phyloP scores from a whole-genome alignment of 2,329 filamentous ascomycete species.

The Penicillium freii region DNA sequence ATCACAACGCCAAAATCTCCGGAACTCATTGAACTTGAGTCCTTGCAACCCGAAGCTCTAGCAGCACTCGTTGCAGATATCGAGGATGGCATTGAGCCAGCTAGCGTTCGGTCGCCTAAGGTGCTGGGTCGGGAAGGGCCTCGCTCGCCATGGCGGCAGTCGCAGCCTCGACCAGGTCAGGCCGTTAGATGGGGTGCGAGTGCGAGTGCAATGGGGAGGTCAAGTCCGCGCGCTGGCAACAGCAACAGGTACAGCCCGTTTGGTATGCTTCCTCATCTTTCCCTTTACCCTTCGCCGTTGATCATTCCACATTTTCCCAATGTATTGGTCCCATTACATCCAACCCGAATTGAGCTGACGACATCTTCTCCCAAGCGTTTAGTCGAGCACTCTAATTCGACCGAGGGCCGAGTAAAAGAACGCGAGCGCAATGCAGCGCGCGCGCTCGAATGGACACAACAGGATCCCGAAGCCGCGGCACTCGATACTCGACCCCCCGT shows the following conservation, averaged over 20 bases:
- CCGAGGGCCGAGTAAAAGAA: constrained; percentile 36
- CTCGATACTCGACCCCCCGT: constrained; percentile 62
- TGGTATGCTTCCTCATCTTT: constrained; percentile 29
- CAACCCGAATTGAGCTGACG: constrained; percentile 53
- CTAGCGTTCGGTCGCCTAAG: constrained; percentile 41
- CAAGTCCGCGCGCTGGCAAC: constrained; percentile 29
- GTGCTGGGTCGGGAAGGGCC: constrained; percentile 42
- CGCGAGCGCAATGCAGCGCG: constrained; percentile 29
- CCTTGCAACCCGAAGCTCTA: constrained; percentile 18
- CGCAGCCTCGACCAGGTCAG: constrained; percentile 20
- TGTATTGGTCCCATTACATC: neutral
- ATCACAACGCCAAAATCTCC: constrained; percentile 4
- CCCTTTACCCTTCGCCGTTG: constrained; percentile 45
- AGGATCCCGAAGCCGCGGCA: constrained; percentile 17
- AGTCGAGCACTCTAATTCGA: constrained; percentile 54
- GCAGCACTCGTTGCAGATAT: constrained; percentile 37
- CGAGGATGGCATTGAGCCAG: constrained; percentile 45
- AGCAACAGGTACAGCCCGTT: constrained; percentile 25
- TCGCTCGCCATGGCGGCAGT: constrained; percentile 28
- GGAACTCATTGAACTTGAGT: constrained; percentile 14
- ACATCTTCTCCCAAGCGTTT: constrained; percentile 55
- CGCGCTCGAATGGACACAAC: constrained; percentile 27
- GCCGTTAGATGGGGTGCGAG: constrained; percentile 11
- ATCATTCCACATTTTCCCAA: neutral
- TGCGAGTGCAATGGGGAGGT: constrained; percentile 23